Base-by-base conservation (phyloP, 768 basidiomycete species). In the Leccinum longicurvipes region DNA sequence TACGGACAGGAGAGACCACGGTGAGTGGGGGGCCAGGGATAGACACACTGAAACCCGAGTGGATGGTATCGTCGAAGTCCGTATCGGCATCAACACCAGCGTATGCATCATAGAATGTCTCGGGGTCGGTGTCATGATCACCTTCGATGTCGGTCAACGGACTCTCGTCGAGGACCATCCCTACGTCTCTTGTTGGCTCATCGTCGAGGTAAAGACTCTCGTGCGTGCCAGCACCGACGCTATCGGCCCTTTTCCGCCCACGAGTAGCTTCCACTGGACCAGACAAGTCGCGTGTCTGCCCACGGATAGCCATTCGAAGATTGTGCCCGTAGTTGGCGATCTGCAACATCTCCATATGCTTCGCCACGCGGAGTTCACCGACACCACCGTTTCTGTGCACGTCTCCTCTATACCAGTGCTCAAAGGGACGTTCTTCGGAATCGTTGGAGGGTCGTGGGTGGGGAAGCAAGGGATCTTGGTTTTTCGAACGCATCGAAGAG, bases 401-500 rank as follows among this genome's bases (percentile, higher is more conserved):
- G 61, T 93, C 91, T 1, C 91, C 91, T 48, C 91, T 85, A 66
- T 93, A 93, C 91, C 91, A 93, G 64, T 93, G 91, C 63, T 93
- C 89, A 57, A 86, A 93, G 0, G 90, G 90, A 14, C 82, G 81
- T 66, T 93, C 91, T 58, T 90, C 89, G 6, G 89, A 91, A 23
- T 92, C 89, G 24, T 73, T 79, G 5, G 89, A 89, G 12, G 78
- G 73, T 44, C 89, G 79, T 5, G 78, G 68, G n/a, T 75, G 74
- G 34, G 50, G 17, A 44, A 51, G 51, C 23, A 47, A 1, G 44
- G 73, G 66, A 44, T 76, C 77, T 23, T 77, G 74, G 3, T 55
- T 55, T 53, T 65, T 64, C 9, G 68, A 67, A 41, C 73, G 70
- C 57, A 75, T 69, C 10, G 83, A 80, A 24, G 79, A 77, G 25